These are phyloP conservation scores for Blastobotrys indianensis DNA, from an alignment of 1,139 yeast species.

Conservation along the genomic window DNA sequence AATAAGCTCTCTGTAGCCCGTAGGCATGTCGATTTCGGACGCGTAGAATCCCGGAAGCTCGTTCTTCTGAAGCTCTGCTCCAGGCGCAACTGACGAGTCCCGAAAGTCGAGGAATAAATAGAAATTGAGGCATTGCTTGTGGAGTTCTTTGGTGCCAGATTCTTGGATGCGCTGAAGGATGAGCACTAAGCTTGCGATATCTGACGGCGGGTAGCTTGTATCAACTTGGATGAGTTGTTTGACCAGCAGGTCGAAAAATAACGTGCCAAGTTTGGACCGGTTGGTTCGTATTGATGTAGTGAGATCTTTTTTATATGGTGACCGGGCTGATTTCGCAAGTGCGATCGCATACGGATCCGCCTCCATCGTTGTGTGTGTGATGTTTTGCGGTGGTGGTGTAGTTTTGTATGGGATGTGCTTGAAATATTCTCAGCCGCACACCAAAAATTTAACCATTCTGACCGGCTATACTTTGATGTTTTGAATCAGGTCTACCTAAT, in stretches of 20 bases:
- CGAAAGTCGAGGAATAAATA: slow-evolving; percentile 30
- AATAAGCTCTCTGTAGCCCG: slow-evolving; percentile 22
- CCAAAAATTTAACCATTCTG: too few relatives aligned
- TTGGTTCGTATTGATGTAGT: slow-evolving; percentile 10
- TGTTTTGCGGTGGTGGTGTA: not conserved
- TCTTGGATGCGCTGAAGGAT: slow-evolving; percentile 24
- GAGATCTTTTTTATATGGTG: slow-evolving; percentile 22
- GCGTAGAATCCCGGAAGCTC: slow-evolving; percentile 29
- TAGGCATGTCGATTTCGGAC: slow-evolving; percentile 26
- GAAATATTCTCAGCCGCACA: not conserved
- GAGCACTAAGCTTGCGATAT: slow-evolving; percentile 16
- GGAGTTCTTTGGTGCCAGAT: slow-evolving; percentile 13
- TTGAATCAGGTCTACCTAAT: too few relatives aligned
- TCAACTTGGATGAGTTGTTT: slow-evolving; percentile 17
- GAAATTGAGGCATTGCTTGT: slow-evolving; percentile 24
- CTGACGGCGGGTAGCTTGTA: slow-evolving; percentile 26
- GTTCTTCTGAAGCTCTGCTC: slow-evolving; percentile 9
- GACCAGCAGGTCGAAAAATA: slow-evolving; percentile 28
- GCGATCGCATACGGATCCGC: slow-evolving; percentile 26
- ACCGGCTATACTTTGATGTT: too few relatives aligned
- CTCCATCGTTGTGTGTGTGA: not conserved
- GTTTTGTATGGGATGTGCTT: not conserved
- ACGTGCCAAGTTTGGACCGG: slow-evolving; percentile 16
- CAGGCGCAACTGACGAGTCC: not conserved
- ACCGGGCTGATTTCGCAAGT: slow-evolving; percentile 21